phyloP scores from a whole-genome alignment of 1,284 basidiomycete species.

The Afroboletus lepidellus region DNA sequence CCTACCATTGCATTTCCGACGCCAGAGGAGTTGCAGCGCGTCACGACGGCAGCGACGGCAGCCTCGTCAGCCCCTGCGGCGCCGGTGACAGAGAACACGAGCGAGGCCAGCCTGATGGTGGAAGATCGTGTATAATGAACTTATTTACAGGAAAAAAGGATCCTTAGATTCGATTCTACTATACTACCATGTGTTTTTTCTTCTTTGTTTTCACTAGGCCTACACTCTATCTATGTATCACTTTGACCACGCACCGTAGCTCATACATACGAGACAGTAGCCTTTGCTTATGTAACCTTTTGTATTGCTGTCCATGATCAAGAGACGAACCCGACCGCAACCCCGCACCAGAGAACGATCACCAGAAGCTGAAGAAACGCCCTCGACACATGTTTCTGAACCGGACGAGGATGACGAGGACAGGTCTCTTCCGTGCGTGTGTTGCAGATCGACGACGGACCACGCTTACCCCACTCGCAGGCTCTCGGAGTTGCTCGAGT shows the following conservation, averaged over 20 bases:
- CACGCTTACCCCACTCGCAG: constrained; percentile 34
- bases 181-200: constrained; percentile 9
- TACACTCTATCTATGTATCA: neutral
- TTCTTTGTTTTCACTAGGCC: neutral
- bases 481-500: constrained; percentile 80
- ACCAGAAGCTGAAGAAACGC: constrained; percentile 28
- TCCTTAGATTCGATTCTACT: constrained; percentile 5
- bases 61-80: neutral
- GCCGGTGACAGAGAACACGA: constrained; percentile 3
- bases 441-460: neutral
- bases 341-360: constrained; percentile 37
- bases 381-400: constrained; percentile 17
- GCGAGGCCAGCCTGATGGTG: constrained; percentile 6
- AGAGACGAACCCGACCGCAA: constrained; percentile 47
- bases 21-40: constrained; percentile 24
- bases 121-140: constrained; percentile 21
- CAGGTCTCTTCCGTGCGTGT: constrained; percentile 28
- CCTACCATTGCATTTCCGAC: constrained; percentile 23
- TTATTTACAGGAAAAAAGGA: constrained; percentile 4
- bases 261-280: neutral
- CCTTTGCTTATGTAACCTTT: constrained; percentile 13
- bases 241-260: neutral
- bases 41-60: constrained; percentile 12
- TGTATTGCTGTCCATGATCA: constrained; percentile 40
- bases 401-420: constrained; percentile 21